Conservation (phyloP, 2,329 filamentous ascomycete genomes). For the Aspergillus aculeatus region DNA sequence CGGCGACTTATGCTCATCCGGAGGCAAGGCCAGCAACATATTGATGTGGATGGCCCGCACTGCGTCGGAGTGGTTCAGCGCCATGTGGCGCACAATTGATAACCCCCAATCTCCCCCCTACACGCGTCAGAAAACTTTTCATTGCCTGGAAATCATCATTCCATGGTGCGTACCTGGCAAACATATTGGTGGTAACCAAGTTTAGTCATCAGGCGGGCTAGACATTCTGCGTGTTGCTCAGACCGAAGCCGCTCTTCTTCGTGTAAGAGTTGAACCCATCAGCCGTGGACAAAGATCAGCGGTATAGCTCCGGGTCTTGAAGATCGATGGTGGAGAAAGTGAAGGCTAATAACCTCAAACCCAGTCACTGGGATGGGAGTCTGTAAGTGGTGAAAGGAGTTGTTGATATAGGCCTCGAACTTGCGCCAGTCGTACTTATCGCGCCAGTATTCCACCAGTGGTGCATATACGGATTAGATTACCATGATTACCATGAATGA, state of each 20-base stretch:
- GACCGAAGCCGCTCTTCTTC: slow-evolving; percentile 23
- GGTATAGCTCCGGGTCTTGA: slow-evolving; percentile 57
- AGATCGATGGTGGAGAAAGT: slow-evolving; percentile 63
- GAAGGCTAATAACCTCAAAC: slow-evolving; percentile 60
- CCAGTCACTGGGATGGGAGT: slow-evolving; percentile 55
- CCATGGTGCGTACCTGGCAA: too few relatives aligned
- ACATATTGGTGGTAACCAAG: neutral
- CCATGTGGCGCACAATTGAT: neutral
- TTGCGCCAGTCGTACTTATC: slow-evolving; percentile 60
- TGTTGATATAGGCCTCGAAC: slow-evolving; percentile 53
- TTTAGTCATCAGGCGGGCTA: neutral
- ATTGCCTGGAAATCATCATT: too few relatives aligned
- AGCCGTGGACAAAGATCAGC: slow-evolving; percentile 67
- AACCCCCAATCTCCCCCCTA: neutral
- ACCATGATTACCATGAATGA: too few relatives aligned
- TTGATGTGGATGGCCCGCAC: slow-evolving; percentile 3
- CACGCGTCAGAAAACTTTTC: too few relatives aligned
- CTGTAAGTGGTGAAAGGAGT: slow-evolving; percentile 57
- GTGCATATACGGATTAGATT: too few relatives aligned
- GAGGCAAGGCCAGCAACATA: neutral
- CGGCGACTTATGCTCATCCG: neutral
- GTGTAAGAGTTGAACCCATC: slow-evolving; percentile 41
- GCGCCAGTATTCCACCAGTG: slow-evolving; percentile 58
- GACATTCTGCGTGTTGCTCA: neutral
- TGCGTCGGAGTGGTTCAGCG: neutral